Conservation (phyloP, 306 rosid genomes). For the Vigna mungo region DNA sequence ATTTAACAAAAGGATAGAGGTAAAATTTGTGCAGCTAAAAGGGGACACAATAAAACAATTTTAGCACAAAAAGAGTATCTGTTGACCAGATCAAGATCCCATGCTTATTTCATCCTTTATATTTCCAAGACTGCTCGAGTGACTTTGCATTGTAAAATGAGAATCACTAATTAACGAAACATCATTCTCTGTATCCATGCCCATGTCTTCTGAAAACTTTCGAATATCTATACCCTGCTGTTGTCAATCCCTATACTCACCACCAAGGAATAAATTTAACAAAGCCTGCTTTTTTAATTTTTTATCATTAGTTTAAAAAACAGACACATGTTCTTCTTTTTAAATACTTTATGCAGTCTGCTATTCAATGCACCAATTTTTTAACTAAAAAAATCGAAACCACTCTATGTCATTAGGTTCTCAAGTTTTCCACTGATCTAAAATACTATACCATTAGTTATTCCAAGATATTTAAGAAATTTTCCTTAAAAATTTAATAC, state of each 20-base stretch:
- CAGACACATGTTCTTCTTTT: neutral
- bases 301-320: no score
- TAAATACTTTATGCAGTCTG: neutral
- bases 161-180: slow-evolving; percentile 43
- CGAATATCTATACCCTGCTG: slow-evolving; percentile 53
- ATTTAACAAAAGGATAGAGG: slow-evolving; percentile 28
- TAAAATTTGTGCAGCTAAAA: slow-evolving; percentile 35
- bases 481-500: neutral
- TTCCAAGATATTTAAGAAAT: neutral
- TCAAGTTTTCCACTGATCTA: neutral
- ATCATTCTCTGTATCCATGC: slow-evolving; percentile 59
- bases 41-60: slow-evolving; percentile 63
- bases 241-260: slow-evolving; percentile 70
- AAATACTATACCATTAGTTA: neutral
- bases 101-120: slow-evolving; percentile 50
- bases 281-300: neutral
- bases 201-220: slow-evolving; percentile 71
- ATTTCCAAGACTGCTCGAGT: slow-evolving; percentile 88
- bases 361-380: neutral
- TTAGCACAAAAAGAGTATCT: slow-evolving; percentile 51
- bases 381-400: neutral
- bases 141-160: slow-evolving; percentile 55
- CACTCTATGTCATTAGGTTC: neutral
- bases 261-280: neutral
- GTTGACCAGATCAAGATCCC: slow-evolving; percentile 64